Conservation (phyloP, 306 rosid species). For the peach (Prunus persica) region DNA sequence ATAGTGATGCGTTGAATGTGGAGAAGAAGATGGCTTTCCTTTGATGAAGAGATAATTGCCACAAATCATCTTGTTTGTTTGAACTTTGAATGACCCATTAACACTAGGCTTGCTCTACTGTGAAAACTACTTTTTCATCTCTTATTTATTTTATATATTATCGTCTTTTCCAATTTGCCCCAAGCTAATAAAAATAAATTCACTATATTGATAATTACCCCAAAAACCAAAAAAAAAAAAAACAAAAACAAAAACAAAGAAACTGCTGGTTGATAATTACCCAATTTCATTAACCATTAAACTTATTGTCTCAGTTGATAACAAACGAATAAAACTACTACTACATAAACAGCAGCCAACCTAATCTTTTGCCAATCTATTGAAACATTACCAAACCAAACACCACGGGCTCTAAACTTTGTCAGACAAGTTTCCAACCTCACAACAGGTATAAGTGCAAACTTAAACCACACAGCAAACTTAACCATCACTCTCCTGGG, state of each 20-base stretch:
- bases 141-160: no score
- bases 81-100: no score
- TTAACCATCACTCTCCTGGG: background rate
- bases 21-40: background rate
- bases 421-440: slow-evolving; percentile 17
- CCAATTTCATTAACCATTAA: slow-evolving; percentile 26
- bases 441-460: slow-evolving; percentile 10
- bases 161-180: no score
- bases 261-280: background rate
- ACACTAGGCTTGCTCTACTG: no score
- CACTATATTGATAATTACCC: no score
- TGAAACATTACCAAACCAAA: slow-evolving; percentile 37
- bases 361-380: slow-evolving; percentile 36
- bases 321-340: slow-evolving; percentile 18
- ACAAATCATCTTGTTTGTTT: no score
- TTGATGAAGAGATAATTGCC: no score
- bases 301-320: slow-evolving; percentile 28
- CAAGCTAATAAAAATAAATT: no score
- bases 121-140: no score
- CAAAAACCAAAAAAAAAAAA: no score
- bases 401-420: slow-evolving; percentile 24
- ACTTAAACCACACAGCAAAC: background rate
- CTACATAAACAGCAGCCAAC: slow-evolving; percentile 26
- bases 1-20: slow-evolving; percentile 27
- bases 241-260: background rate